These are phyloP conservation scores for Blepharisma undulans DNA, from an alignment of 169 alveolate species.

Conservation along the genomic window DNA sequence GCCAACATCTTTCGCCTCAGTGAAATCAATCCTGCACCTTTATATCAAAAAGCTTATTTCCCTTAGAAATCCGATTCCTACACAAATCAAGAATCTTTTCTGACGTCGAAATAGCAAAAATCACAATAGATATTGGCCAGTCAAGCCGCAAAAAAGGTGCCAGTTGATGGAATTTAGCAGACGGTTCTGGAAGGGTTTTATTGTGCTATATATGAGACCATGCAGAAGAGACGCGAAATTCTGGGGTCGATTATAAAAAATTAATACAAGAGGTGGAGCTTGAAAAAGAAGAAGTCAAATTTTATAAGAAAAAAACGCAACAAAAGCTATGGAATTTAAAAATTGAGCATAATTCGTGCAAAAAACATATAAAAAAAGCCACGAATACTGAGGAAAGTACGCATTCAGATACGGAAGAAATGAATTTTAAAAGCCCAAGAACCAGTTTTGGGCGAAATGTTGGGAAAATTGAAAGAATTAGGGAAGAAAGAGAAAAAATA, in stretches of 20 bases:
- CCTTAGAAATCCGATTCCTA: neutral
- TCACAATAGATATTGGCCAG: neutral
- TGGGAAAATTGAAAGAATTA: neutral
- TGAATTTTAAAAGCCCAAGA: neutral
- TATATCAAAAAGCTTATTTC: neutral
- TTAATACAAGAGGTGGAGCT: neutral
- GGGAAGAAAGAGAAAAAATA: neutral
- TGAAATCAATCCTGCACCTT: slow-evolving; percentile 15
- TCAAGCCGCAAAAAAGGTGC: neutral
- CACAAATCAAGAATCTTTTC: neutral
- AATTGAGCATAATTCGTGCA: neutral
- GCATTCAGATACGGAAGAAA: neutral
- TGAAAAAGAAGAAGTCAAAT: neutral
- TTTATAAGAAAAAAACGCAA: neutral
- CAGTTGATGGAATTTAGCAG: neutral
- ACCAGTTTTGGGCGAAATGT: neutral
- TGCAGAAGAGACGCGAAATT: neutral
- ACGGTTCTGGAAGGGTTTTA: neutral
- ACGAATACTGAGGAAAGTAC: neutral
- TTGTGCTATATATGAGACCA: neutral
- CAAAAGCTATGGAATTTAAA: neutral
- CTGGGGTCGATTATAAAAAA: neutral
- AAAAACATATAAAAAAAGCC: neutral
- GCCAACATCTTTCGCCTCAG: neutral
- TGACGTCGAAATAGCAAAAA: neutral